Conservation (phyloP, 73 alveolate genomes). For the Effrenium voratum region DNA sequence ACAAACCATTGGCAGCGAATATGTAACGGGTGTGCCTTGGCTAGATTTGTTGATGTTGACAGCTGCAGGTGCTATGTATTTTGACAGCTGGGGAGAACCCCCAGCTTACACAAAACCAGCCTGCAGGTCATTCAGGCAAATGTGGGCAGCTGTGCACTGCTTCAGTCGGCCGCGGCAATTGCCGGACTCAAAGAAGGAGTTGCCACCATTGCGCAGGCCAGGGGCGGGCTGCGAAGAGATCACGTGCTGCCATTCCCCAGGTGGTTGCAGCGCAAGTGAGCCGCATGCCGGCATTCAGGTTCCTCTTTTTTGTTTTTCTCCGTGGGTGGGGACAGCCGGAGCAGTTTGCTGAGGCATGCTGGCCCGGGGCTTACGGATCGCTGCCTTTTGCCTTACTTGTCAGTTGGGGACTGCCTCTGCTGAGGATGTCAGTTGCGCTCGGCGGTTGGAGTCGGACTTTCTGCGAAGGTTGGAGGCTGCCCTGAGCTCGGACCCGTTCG, state of each 20-base stretch:
- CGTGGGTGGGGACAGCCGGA: neutral
- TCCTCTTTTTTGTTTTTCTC: neutral
- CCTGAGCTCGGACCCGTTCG: too few species aligned
- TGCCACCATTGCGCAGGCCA: neutral
- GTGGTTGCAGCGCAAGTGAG: constrained; percentile 31
- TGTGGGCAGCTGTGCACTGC: constrained; percentile 7
- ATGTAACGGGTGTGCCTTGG: constrained; percentile 25
- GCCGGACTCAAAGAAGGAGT: neutral
- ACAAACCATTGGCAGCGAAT: neutral
- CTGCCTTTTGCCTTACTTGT: neutral
- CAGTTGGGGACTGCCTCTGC: neutral
- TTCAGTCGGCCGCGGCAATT: neutral
- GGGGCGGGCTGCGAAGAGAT: too few species aligned
- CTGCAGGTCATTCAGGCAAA: constrained; percentile 36
- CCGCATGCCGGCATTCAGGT: neutral
- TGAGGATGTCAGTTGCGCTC: neutral
- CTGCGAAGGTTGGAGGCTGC: too few species aligned
- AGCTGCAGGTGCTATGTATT: neutral
- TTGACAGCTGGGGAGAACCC: too few species aligned
- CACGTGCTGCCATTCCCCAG: neutral
- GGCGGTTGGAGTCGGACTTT: constrained; percentile 22
- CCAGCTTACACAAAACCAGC: neutral
- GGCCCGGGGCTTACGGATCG: constrained; percentile 1
- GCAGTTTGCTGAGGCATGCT: neutral
- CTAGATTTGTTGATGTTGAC: neutral